These are phyloP conservation scores for Skeletonema tropicum DNA, from an alignment of 108 stramenopile genomes.

Conservation along the genomic window DNA sequence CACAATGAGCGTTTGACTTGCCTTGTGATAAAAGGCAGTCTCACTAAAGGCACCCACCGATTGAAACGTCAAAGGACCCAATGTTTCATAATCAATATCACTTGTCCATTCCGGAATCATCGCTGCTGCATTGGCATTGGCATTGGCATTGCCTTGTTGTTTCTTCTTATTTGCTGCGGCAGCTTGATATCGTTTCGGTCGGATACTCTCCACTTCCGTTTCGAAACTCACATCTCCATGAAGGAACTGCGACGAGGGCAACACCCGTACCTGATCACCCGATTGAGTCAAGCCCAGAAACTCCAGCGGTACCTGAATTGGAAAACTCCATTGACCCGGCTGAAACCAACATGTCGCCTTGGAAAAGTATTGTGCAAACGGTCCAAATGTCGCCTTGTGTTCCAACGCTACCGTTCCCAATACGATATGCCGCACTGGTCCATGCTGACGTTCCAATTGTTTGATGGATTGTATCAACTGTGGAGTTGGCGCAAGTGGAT, in stretches of 20 bases:
- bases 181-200: neutral
- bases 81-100: conserved; percentile 80
- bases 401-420: conserved; percentile 90
- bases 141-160: too few species aligned
- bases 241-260: conserved; percentile 48
- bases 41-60: conserved; percentile 89
- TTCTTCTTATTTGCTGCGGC: neutral
- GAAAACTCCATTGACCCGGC: conserved; percentile 89
- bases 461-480: conserved; percentile 74
- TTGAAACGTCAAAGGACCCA: conserved; percentile 83
- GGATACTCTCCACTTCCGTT: conserved; percentile 20
- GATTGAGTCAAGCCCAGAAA: conserved; percentile 67
- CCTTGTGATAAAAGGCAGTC: conserved; percentile 86
- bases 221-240: conserved; percentile 36
- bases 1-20: conserved; percentile 79
- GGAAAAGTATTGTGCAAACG: conserved; percentile 82
- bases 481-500: conserved; percentile 92
- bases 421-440: conserved; percentile 87
- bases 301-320: conserved; percentile 73
- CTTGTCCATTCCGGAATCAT: conserved; percentile 74
- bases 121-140: too few species aligned
- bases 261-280: conserved; percentile 54
- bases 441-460: conserved; percentile 66
- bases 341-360: conserved; percentile 84
- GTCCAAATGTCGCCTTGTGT: conserved; percentile 91